Evolutionary conservation across 352 stramenopile species (phyloP), one percentile per base, ranked within the genome.

Genomic region (Pythium insidiosum): DNA sequence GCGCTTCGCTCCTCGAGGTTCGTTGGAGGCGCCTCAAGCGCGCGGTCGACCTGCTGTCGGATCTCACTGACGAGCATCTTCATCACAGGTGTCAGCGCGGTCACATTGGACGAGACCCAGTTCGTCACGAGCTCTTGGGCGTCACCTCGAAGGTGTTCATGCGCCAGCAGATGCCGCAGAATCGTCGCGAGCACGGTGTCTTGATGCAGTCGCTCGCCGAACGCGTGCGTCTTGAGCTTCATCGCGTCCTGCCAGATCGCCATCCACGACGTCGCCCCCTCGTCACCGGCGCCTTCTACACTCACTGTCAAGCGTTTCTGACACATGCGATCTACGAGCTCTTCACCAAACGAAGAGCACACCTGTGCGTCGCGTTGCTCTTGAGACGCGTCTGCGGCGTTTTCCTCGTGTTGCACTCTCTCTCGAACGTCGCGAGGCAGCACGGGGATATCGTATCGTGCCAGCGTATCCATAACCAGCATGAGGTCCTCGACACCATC

Each of bases 401-500:
- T n/a, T n/a, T 53, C 52, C 18, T 51, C 29, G 2, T 16, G n/a
- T 15, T 30, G 3, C 2, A 68, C 10, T 30, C 30, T 36, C 4
- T 48, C 48, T 6, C 53, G 57, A 1, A 76, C 31, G 22, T 60
- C 51, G 12, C 41, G 40, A 7, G 58, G 63, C 5, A 44, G 75
- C n/a, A 48, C 64, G 3, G 68, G 24, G 12, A 84, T 63, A 2
- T 38, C 48, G 29, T 89, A 89, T 24, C 77, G 78, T 13, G 56
- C 66, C 0, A 89, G 50, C 1, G 85, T 61, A 28, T 89, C 76
- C 65, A 85, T 80, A 1, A 69, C 58, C 13, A 89, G 54, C 50
- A 89, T 66, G 4, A 89, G 33, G 44, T 86, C 76, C 49, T 89
- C 76, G 52, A 85, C 63, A 34, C 78, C 73, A 33, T 89, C 76